These are phyloP conservation scores for Aspergillus sojae DNA, from an alignment of 2,329 filamentous ascomycete genomes.

Conservation along the genomic window DNA sequence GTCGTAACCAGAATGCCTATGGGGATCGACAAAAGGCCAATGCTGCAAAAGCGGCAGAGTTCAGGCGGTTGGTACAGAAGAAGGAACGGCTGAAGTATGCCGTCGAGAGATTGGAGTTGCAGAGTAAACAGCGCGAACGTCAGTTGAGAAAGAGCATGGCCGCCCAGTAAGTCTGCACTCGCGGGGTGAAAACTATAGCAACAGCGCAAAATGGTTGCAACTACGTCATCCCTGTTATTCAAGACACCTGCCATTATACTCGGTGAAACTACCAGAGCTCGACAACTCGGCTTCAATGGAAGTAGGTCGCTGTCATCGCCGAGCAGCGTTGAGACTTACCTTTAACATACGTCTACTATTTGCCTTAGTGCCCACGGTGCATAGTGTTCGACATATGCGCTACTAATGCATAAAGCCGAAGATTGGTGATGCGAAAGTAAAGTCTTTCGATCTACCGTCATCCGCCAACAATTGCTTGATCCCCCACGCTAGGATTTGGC, in stretches of 20 bases:
- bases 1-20: conserved; percentile 19
- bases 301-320: not conserved
- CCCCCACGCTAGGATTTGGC: not conserved
- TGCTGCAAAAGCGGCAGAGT: conserved; percentile 55
- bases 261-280: not conserved
- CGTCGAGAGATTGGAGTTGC: conserved; percentile 80
- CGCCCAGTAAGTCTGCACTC: conserved; percentile 39
- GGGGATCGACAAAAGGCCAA: conserved; percentile 27
- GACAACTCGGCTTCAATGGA: not conserved
- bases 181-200: not conserved
- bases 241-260: not conserved
- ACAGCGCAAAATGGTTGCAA: not conserved
- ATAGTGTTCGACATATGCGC: not conserved
- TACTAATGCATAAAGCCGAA: not conserved
- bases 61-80: conserved; percentile 73
- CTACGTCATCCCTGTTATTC: not conserved
- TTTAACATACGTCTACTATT: not conserved
- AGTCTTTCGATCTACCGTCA: not conserved
- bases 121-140: conserved; percentile 75
- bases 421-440: not conserved
- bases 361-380: not conserved
- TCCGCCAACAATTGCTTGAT: not conserved
- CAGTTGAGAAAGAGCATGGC: conserved; percentile 75
- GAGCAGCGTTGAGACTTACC: not conserved
- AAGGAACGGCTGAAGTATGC: conserved; percentile 85